Conservation (phyloP, 768 basidiomycete genomes). For the Xerocomus potaroensis region DNA sequence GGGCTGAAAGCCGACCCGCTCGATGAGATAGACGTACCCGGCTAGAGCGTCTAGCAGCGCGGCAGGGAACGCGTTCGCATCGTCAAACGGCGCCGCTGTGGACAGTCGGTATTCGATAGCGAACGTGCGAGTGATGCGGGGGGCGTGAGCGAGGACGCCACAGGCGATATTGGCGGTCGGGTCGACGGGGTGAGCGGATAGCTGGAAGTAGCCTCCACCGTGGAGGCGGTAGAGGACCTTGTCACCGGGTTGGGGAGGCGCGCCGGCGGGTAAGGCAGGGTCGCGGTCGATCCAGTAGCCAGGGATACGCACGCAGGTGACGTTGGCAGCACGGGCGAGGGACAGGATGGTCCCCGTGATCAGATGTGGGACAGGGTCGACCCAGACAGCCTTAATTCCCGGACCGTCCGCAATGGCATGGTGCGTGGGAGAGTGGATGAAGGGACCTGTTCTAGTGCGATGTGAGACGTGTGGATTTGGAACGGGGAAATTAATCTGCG, state of each 20-base stretch:
- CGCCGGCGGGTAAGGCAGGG: constrained; percentile 11
- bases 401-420: constrained; percentile 16
- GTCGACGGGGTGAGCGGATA: constrained; percentile 27
- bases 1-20: constrained; percentile 38
- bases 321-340: constrained; percentile 26
- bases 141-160: constrained; percentile 13
- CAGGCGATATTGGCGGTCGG: constrained; percentile 22
- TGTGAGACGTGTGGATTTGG: background rate
- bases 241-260: constrained; percentile 25
- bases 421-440: constrained; percentile 20
- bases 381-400: constrained; percentile 32
- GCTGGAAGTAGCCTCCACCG: constrained; percentile 27
- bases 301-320: constrained; percentile 27
- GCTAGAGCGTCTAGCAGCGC: constrained; percentile 50
- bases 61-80: constrained; percentile 45
- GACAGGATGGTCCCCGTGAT: constrained; percentile 28
- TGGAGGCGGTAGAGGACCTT: constrained; percentile 34
- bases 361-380: constrained; percentile 31
- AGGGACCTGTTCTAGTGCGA: constrained; percentile 14
- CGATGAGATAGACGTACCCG: constrained; percentile 47
- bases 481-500: constrained; percentile 7
- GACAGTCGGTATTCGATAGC: constrained; percentile 48
- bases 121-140: constrained; percentile 27
- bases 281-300: constrained; percentile 36
- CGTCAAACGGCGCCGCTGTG: constrained; percentile 22